Base-by-base conservation (phyloP, 257 asterid genomes). In the Scutellaria minor region DNA sequence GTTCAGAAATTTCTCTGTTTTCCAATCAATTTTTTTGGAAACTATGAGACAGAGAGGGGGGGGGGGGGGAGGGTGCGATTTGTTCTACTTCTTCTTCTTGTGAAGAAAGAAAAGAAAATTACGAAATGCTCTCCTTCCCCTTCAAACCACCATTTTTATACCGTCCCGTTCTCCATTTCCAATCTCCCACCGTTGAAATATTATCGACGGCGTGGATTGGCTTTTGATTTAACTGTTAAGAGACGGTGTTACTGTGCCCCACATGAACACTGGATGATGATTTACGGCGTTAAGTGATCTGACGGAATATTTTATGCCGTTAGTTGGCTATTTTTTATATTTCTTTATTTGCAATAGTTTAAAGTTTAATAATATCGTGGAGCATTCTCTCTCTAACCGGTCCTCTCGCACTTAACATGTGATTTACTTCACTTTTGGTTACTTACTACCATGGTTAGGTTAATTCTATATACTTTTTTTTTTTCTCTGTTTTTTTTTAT, bases 71-170 rank as follows among this genome's bases (percentile, higher is more conserved):
- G 41, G 4, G 56, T 18, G 76, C 47, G n/a, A 27, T 18, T 35
- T 76, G 7, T 56, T 53, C 65, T 77, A 44, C 81, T 77, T 70
- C 84, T 77, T 70, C 84, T 76, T 76, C 83, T 64, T 77, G 66
- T 22, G 77, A 78, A 78, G 68, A 76, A 68, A 56, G 68, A 78
- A 79, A 76, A 68, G 65, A 65, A 75, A 75, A 73, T 24, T 45
- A 82, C 81, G 83, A 83, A 81, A 81, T 76, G 64, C 69, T 70
- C 86, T 80, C 86, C 64, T 76, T 72, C 65, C 77, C 89, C 68
- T 80, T 80, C 75, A 64, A 81, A 56, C 84, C 86, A 82, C 82
- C 84, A 78, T 59, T 78, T 83, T 86, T 88, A 85, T 84, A 86
- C 87, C 77, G 64, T 20, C 75, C 73, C 73, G 72, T 77, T 76